Evolutionary conservation across 805 yeast species (phyloP), one percentile per base, ranked within the genome.

Genomic region (Wickerhamiella lipophila): DNA sequence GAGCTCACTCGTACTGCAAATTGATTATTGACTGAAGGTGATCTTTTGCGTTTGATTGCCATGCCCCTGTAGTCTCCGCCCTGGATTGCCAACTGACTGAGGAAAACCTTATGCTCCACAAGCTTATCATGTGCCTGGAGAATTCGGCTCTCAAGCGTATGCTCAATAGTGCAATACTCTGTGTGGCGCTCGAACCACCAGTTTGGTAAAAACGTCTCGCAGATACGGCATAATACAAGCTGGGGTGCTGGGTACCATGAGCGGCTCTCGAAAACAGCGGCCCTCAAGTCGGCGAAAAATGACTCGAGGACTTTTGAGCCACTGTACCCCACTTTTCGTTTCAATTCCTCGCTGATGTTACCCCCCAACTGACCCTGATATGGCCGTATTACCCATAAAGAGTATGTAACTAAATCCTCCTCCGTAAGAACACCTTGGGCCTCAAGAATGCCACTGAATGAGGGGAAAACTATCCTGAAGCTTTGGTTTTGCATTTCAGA

Each of bases 181-280:
- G 89, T 81, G 64, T 92, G 99, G 45, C 80, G 74, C 57, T 89
- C 98, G 35, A 92, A 70, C 82, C 94, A 92, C 98, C 98, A 92
- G 3, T 87, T 83, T 3, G 95, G 96, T n/a, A 87, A 79, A 43
- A 75, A 75, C 26, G 79, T 78, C 60, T 92, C 99, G 65, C 99
- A 92, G 23, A 92, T 87, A 43, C 96, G 74, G 63, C 99, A 92
- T 27, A 92, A 67, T 32, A 83, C 86, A 50, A 78, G 73, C 21
- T 80, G 79, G 1, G 95, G 96, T n/a, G 77, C 73, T 0, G 95
- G 94, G 0, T 85, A 50, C 23, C 56, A 49, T 21, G 50, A 52
- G 71, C 51, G 82, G 55, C 81, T 82, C 2, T 78, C 70, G 13
- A 80, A 69, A 7, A 80, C 84, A 36, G 73, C 62, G 30, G 79